Evolutionary conservation across 257 asterid species (phyloP).

Genomic region (Solanum pinnatisectum): DNA sequence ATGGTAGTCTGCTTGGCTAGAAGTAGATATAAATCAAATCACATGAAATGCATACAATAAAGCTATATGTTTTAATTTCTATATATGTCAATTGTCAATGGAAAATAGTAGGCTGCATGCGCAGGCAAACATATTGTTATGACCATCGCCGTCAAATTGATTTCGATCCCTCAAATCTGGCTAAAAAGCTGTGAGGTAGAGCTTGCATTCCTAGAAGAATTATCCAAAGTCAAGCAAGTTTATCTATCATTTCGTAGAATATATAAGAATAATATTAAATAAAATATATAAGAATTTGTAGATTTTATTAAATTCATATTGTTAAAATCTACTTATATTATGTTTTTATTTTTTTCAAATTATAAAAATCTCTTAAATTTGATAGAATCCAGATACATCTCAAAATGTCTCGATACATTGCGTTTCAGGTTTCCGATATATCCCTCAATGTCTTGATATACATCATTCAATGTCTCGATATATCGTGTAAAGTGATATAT

Average conservation of each 20-base stretch:
- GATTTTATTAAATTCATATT: no score
- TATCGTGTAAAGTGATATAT: no score
- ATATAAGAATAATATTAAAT: no score
- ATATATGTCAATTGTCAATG: not conserved
- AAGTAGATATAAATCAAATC: not conserved
- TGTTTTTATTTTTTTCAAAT: no score
- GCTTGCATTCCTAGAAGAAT: not conserved
- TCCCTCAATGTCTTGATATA: no score
- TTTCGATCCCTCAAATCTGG: not conserved
- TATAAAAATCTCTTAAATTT: no score
- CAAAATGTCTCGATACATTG: rapidly evolving
- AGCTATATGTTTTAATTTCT: not conserved
- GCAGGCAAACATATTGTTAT: not conserved
- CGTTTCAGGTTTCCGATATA: no score
- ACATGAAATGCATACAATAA: not conserved
- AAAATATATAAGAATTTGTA: rapidly evolving
- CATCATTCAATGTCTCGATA: no score
- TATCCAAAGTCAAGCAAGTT: not conserved
- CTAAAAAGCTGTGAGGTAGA: not conserved
- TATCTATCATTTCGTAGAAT: rapidly evolving
- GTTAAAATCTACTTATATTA: no score
- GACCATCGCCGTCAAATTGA: conserved; percentile 3
- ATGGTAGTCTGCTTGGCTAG: not conserved
- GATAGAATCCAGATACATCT: rapidly evolving
- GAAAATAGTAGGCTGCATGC: not conserved